Evolutionary conservation across 441 rosid species (phyloP).

Genomic region (Flueggea neowawraea): DNA sequence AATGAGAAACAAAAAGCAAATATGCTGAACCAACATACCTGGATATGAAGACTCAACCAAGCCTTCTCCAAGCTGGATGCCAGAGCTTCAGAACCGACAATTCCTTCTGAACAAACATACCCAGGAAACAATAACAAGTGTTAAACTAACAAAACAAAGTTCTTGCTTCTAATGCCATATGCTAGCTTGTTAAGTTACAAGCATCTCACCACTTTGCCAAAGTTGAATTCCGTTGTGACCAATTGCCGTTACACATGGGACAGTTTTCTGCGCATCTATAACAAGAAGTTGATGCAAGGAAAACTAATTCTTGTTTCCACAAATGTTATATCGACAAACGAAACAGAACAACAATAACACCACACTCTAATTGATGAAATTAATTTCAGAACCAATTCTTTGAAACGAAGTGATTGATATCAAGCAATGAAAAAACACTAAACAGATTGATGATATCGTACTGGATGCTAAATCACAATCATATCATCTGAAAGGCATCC

Average conservation of each 20-base stretch:
- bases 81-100: constrained; percentile 57
- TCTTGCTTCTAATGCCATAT: not conserved
- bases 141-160: not conserved
- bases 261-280: constrained; percentile 65
- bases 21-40: constrained; percentile 36
- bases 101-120: constrained; percentile 50
- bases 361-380: not conserved
- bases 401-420: too few species aligned
- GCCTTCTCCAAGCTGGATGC: constrained; percentile 73
- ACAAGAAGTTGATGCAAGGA: constrained; percentile 51
- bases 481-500: too few species aligned
- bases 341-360: not conserved
- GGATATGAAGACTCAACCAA: constrained; percentile 78
- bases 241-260: constrained; percentile 75
- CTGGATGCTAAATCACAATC: too few species aligned
- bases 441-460: too few species aligned
- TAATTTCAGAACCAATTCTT: too few species aligned
- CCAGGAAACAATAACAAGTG: constrained; percentile 11
- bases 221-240: constrained; percentile 80
- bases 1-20: not conserved
- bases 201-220: constrained; percentile 67
- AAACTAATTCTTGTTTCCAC: constrained; percentile 9
- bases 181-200: not conserved
- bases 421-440: too few species aligned
- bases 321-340: not conserved